Base-by-base conservation (phyloP, 2,329 filamentous ascomycete species). In the Colletotrichum sansevieriae region DNA sequence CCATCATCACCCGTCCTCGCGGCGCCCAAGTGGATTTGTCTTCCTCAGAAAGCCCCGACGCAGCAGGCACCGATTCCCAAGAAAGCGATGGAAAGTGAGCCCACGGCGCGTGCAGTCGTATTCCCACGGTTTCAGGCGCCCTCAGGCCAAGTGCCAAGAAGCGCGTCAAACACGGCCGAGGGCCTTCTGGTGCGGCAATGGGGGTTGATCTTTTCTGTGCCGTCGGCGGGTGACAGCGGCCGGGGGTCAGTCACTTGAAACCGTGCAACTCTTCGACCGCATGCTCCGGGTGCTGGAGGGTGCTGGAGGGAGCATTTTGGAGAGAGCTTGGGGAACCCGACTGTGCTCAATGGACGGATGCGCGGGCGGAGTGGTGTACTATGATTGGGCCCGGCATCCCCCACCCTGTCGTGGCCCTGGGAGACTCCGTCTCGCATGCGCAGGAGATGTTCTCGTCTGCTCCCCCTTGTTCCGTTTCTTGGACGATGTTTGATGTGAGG, bases 401-500 rank as follows among this genome's bases (percentile, higher is more conserved):
- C 56, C 22, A 13, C 22, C 22, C n/a, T 35, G 49, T 39, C 57
- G 33, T 41, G 43, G 25, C 8, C 11, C 54, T 29, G 4, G 29
- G n/a, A 11, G 43, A 41, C 3, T 12, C 51, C 65, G 41, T 18
- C 47, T 52, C 52, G 18, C 39, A 18, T 18, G 12, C 49, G 29
- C 22, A 13, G 33, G 33, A 55, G 35, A 15, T 18, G 22, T 51
- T 43, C 39, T 51, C 35, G 49, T 11, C 62, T 10, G 10, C 8
- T 47, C 65, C 25, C 25, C 65, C 65, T 60, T 44, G 47, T 47
- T 55, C 25, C 57, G 33, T 41, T 43, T 56, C 47, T 49, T 55
- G 65, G 41, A 35, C 33, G 33, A 39, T 39, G 65, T 68, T 68
- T 68, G 65, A 65, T 68, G 62, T 68, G 62, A 46, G 62, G 47